phyloP scores from a whole-genome alignment of 1,284 basidiomycete genomes.

The Fistulina hepatica region DNA sequence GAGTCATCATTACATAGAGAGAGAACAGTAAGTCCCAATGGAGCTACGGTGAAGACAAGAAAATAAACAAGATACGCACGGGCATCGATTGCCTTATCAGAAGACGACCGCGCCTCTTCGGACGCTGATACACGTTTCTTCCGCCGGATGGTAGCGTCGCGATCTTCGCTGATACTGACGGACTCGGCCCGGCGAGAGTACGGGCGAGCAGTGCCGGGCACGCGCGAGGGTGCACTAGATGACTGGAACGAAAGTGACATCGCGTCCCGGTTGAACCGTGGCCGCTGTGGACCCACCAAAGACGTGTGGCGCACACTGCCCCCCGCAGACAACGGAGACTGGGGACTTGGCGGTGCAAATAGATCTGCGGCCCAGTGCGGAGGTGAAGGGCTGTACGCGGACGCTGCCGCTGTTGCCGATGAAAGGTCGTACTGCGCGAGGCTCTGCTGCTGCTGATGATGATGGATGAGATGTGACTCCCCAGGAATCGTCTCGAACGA shows the following conservation, averaged over 20 bases:
- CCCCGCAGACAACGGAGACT: constrained; percentile 19
- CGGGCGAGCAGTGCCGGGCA: constrained; percentile 36
- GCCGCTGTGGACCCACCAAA: constrained; percentile 27
- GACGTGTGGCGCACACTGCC: constrained; percentile 32
- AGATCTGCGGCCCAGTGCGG: constrained; percentile 55
- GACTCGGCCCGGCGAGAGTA: constrained; percentile 60
- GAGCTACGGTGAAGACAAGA: too few species aligned
- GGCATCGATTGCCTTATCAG: neutral
- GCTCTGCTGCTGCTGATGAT: constrained; percentile 19
- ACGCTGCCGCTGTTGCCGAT: constrained; percentile 23
- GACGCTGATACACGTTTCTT: constrained; percentile 41
- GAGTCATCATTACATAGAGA: constrained; percentile 22
- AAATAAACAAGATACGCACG: neutral
- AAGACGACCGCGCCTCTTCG: constrained; percentile 25
- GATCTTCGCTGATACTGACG: constrained; percentile 47
- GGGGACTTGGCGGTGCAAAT: constrained; percentile 32
- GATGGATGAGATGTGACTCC: constrained; percentile 27
- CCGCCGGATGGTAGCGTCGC: constrained; percentile 58
- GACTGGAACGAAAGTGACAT: constrained; percentile 63
- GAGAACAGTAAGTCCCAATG: too few species aligned
- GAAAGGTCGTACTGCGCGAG: neutral
- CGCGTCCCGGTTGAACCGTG: constrained; percentile 31
- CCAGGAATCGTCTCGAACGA: constrained; percentile 36
- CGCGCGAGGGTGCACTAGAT: constrained; percentile 52
- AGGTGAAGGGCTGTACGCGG: too few species aligned